Evolutionary conservation across 208 protist genomes (phyloP).

Genomic region (Acanthamoeba royreba): DNA sequence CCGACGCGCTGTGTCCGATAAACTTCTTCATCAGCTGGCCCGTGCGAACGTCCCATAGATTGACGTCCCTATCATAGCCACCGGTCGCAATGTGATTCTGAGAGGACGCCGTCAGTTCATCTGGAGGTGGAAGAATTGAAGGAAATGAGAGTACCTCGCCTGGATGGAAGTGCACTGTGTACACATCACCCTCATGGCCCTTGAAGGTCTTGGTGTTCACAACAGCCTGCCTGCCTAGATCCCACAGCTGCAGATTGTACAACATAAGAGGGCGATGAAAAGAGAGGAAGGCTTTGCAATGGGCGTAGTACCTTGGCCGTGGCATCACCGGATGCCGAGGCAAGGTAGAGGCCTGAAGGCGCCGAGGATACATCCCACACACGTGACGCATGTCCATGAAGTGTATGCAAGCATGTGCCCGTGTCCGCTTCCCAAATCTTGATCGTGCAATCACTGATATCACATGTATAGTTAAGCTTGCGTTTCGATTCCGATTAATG

Average conservation of each 20-base stretch:
- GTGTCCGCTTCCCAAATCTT: slow-evolving; percentile 77
- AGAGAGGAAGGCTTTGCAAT: background rate
- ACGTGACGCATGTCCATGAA: slow-evolving; percentile 63
- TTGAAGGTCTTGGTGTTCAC: slow-evolving; percentile 30
- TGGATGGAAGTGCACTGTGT: slow-evolving; percentile 71
- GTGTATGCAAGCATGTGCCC: slow-evolving; percentile 36
- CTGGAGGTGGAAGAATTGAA: background rate
- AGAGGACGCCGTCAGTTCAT: background rate
- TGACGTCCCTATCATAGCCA: slow-evolving; percentile 75
- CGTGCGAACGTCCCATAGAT: slow-evolving; percentile 70
- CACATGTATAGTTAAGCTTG: background rate
- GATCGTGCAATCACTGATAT: slow-evolving; percentile 62
- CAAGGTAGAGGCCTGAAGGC: slow-evolving; percentile 18
- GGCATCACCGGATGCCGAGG: slow-evolving; percentile 63
- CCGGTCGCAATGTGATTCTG: slow-evolving; percentile 69
- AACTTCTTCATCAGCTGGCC: slow-evolving; percentile 68
- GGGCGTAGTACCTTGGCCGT: slow-evolving; percentile 37
- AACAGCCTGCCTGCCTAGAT: background rate
- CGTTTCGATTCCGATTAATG: background rate
- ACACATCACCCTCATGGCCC: slow-evolving; percentile 76
- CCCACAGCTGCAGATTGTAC: background rate
- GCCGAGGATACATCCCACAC: slow-evolving; percentile 73
- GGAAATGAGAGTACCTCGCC: background rate
- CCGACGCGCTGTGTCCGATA: slow-evolving; percentile 62
- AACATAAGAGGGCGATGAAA: background rate